Base-by-base conservation (phyloP, 306 rosid species). In the Sicyos baderoa region DNA sequence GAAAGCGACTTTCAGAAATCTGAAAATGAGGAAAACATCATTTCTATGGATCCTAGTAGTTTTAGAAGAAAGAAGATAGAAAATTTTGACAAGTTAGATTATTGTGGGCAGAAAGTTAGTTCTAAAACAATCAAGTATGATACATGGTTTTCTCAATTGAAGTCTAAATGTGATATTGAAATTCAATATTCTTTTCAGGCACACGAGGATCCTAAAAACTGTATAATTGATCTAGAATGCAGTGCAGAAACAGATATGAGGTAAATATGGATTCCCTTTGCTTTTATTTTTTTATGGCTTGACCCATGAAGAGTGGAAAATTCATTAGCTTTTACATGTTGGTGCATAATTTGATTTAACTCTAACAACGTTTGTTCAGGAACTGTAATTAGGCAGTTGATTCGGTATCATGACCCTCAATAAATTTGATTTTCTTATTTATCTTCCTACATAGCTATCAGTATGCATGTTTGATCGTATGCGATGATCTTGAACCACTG, bases 211-310 rank as follows among this genome's bases (percentile, higher is more conserved):
- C 54, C 72, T 16, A 72, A 75, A 54, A 63, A 77, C 60, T 71
- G 78, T 70, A 71, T 74, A 66, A 73, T 84, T 68, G 79, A 79
- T 60, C 81, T 81, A 9, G 77, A 69, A 40, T 79, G 78, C 79
- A 71, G 84, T 74, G 77, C 72, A 71, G 82, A 65, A 80, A 71
- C 82, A 71, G 86, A 76, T 13, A 25, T 79, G 64, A 82, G 96
- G 95, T 91, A 84, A 72, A 22, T 56, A 35, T 75, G 35, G 29
- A 47, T 50, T 63, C 17, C 63, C 23, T 52, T n/a, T n/a, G 19
- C 50, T 59, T 37, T 35, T 32, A 21, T 23, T 27, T 49, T 49
- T 68, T 27, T 37, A 37, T 37, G 44, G 27, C 29, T 50, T 16
- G 73, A 29, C 7, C 47, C 51, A 25, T 15, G 45, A 50, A 68